These are phyloP conservation scores for Tricholoma terreum DNA, from an alignment of 768 basidiomycete species.

Conservation along the genomic window DNA sequence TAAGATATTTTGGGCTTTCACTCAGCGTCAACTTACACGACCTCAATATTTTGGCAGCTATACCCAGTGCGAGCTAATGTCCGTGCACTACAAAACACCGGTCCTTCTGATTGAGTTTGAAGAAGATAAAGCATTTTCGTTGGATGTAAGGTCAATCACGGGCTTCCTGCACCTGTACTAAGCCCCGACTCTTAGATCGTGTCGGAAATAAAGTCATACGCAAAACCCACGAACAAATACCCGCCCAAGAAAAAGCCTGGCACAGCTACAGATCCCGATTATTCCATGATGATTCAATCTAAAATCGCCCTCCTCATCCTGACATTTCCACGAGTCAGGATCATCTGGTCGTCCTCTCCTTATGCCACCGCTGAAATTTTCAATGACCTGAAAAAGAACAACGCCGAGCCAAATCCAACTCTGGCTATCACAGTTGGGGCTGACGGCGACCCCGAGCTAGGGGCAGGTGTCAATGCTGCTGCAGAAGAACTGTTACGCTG, in stretches of 20 bases:
- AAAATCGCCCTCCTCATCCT: constrained; percentile 89
- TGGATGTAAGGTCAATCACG: constrained; percentile 55
- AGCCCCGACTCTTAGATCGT: constrained; percentile 43
- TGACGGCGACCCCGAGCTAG: constrained; percentile 66
- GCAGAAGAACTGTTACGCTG: constrained; percentile 81
- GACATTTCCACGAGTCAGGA: constrained; percentile 85
- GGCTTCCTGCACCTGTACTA: neutral
- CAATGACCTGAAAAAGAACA: constrained; percentile 81
- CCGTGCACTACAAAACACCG: constrained; percentile 91
- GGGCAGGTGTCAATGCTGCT: constrained; percentile 65
- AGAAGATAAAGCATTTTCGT: constrained; percentile 91
- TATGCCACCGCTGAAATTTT: constrained; percentile 91
- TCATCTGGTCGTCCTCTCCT: constrained; percentile 97
- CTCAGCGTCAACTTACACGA: neutral
- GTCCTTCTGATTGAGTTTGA: constrained; percentile 96
- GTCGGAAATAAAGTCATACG: constrained; percentile 65
- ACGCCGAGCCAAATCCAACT: constrained; percentile 74
- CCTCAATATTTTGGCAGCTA: constrained; percentile 52
- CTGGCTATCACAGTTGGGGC: constrained; percentile 80
- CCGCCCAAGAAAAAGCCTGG: constrained; percentile 47
- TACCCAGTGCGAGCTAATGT: constrained; percentile 97
- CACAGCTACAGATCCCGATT: constrained; percentile 25
- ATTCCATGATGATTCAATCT: constrained; percentile 68
- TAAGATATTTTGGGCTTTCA: constrained; percentile 29
- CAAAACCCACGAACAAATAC: constrained; percentile 57